Percentiles rank a stretch among this genome's conserved stretches.
These are phyloP conservation scores for Debaryomyces coudertii DNA, from an alignment of 1,139 yeast genomes.

Conservation along the genomic window DNA sequence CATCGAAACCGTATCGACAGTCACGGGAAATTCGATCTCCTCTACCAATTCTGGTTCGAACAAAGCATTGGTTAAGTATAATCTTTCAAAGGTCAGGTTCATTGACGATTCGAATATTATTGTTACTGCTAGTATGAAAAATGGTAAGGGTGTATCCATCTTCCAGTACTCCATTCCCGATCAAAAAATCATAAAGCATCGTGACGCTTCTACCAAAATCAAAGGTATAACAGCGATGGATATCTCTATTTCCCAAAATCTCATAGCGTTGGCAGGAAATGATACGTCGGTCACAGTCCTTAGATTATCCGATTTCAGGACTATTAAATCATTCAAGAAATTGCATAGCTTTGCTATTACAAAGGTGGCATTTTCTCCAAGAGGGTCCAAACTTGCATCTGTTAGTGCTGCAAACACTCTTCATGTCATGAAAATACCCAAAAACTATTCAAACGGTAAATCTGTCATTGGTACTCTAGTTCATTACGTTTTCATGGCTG, in stretches of 20 bases:
- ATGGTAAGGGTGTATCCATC: conserved; percentile 45
- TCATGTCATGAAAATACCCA: conserved; percentile 63
- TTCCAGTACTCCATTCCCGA: conserved; percentile 46
- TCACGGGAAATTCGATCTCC: conserved; percentile 44
- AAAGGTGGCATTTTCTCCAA: conserved; percentile 67
- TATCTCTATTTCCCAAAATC: conserved; percentile 41
- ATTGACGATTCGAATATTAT: conserved; percentile 55
- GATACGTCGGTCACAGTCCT: conserved; percentile 68
- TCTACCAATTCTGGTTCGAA: conserved; percentile 29
- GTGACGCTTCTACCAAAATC: conserved; percentile 53
- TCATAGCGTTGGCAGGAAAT: conserved; percentile 75
- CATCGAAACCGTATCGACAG: conserved; percentile 56
- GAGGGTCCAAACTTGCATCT: conserved; percentile 70
- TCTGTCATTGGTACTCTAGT: conserved; percentile 47
- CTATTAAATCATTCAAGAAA: conserved; percentile 53
- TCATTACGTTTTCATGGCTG: conserved; percentile 43
- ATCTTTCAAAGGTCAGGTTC: conserved; percentile 63
- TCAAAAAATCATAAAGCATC: conserved; percentile 45
- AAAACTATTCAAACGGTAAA: conserved; percentile 47
- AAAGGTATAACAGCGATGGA: conserved; percentile 76
- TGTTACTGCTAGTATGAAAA: conserved; percentile 57
- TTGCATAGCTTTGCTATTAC: conserved; percentile 86
- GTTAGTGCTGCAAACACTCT: conserved; percentile 83
- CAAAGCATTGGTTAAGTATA: conserved; percentile 34
- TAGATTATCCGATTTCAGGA: conserved; percentile 53